A percentile compares a stretch with the other conserved stretches of the same genome.
These are phyloP conservation scores for Aegilops speltoides DNA, from an alignment of 176 grass and related monocot species.

Conservation along the genomic window DNA sequence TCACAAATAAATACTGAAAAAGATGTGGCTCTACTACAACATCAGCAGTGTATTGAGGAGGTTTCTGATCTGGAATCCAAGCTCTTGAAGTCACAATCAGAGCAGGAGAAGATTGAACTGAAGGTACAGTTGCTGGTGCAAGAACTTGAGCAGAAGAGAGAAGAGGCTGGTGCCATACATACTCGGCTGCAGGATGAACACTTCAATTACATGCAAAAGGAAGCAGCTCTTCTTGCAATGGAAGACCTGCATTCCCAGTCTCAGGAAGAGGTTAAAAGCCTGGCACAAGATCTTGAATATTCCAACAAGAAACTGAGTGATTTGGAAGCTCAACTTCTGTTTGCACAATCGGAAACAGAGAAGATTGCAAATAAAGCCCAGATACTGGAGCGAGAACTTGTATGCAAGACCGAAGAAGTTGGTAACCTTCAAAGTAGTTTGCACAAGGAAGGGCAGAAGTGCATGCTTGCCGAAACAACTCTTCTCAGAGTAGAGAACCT, in stretches of 20 bases:
- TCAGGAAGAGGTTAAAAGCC: slow-evolving; percentile 30
- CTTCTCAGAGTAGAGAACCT: slow-evolving; percentile 22
- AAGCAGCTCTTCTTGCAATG: slow-evolving; percentile 29
- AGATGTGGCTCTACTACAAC: slow-evolving; percentile 22
- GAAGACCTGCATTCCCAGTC: slow-evolving; percentile 23
- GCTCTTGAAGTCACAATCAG: slow-evolving; percentile 12
- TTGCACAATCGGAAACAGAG: slow-evolving; percentile 16
- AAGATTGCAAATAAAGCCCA: slow-evolving; percentile 29
- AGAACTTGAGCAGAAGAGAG: slow-evolving; percentile 33
- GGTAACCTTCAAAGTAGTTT: slow-evolving; percentile 19
- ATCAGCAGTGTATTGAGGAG: background rate
- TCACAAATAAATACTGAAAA: slow-evolving; percentile 17
- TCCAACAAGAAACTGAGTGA: slow-evolving; percentile 20
- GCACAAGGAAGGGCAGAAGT: slow-evolving; percentile 19
- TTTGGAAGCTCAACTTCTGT: slow-evolving; percentile 25
- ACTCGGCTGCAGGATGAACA: slow-evolving; percentile 23
- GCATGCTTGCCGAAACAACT: slow-evolving; percentile 20
- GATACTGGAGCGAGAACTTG: slow-evolving; percentile 32
- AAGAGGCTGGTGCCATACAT: slow-evolving; percentile 16
- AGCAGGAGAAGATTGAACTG: slow-evolving; percentile 34
- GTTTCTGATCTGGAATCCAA: slow-evolving; percentile 24
- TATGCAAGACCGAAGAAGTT: slow-evolving; percentile 12
- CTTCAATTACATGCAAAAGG: slow-evolving; percentile 26
- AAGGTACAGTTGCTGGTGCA: slow-evolving; percentile 31
- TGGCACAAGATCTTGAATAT: slow-evolving; percentile 22